Percentiles rank a stretch among this genome's conserved stretches.
phyloP scores from a whole-genome alignment of 129 eudicot species.

The Artemisia argyi region DNA sequence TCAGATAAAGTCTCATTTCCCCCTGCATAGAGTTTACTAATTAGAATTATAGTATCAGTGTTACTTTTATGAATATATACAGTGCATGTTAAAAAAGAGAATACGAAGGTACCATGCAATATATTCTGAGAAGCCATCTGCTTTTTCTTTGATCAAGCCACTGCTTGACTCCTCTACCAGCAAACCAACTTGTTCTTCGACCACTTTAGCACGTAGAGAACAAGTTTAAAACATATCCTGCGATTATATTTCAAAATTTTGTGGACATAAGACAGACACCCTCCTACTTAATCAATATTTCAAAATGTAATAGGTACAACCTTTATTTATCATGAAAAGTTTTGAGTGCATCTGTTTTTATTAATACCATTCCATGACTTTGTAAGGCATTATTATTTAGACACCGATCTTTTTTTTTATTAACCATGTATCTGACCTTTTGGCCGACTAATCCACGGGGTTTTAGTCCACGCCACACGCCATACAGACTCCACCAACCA shows the following conservation, averaged over 20 bases:
- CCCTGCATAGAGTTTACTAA: background rate
- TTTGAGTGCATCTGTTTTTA: no score
- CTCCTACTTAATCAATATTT: no score
- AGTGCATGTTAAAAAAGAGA: background rate
- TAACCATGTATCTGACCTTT: no score
- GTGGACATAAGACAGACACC: background rate
- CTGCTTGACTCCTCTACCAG: background rate
- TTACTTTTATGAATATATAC: background rate
- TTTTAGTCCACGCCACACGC: no score
- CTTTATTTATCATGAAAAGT: no score
- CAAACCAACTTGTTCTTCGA: background rate
- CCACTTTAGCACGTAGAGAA: background rate
- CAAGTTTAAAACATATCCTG: background rate
- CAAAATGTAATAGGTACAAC: no score
- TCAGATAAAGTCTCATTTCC: constrained; percentile 23
- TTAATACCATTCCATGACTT: no score
- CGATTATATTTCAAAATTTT: background rate
- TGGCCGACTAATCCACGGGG: no score
- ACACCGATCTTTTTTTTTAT: no score
- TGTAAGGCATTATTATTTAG: no score
- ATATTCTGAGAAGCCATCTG: background rate
- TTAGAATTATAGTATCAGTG: background rate
- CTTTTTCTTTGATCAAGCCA: background rate
- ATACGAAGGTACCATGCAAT: background rate
- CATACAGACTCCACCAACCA: no score